Evolutionary conservation across 129 eudicot species (phyloP), one percentile per base, ranked within the genome.

Genomic region (Kitagawia praeruptora): DNA sequence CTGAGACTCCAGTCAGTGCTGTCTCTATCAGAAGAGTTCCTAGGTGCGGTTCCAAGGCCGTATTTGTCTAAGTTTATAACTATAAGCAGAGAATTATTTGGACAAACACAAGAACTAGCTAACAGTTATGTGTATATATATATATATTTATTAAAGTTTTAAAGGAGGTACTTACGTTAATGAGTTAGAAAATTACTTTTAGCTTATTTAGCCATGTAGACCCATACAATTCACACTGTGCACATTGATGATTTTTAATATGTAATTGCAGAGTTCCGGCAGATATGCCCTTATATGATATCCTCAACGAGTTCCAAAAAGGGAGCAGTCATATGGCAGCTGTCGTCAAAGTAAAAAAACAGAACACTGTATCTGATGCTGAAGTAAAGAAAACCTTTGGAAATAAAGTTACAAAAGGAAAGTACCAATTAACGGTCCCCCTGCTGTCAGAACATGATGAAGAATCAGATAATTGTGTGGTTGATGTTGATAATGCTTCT

Each of bases 301-400:
- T 95, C 75, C 93, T 95, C 42, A 95, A 95, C 18, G 97, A 95
- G 90, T 95, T 95, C 71, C 99, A 95, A 75, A 95, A 95, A 74
- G 99, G 99, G 51, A 85, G 96, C 80, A 95, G 99, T 82, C 99
- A 95, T 84, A 89, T 95, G 99, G 97, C 99, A 37, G 97, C 99
- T 84, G 99, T 95, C 31, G 95, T 90, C 78, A 92, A 88, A 83
- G 96, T 86, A 51, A 90, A 92, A 89, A 72, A 67, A 80, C 89
- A 83, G 75, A 81, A 87, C 58, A 83, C 83, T 83, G 81, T 44
- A 6, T 80, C 87, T 74, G 42, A 77, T 67, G 61, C 21, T 79
- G 85, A 74, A 21, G 53, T 39, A 64, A 85, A 76, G 70, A 69
- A 75, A 45, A 77, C 41, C 67, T 85, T 80, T 49, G 77, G 76